Percentiles rank a stretch among this genome's conserved stretches.
Evolutionary conservation across 306 rosid species (phyloP).

Genomic region (Trichosanthes truncata): DNA sequence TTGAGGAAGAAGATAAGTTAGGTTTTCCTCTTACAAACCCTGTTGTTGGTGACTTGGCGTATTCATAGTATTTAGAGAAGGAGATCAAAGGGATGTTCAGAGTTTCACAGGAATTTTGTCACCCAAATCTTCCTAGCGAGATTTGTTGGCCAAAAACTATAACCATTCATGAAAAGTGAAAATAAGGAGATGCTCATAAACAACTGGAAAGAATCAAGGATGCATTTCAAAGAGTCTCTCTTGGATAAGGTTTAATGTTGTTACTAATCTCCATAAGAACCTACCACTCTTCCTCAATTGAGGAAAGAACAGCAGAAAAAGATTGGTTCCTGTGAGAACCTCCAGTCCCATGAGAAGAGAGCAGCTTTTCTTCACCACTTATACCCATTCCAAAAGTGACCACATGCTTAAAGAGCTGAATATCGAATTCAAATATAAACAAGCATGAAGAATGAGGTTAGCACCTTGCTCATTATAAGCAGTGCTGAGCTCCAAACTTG

Average conservation of each 20-base stretch:
- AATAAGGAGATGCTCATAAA: not conserved
- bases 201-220: not conserved
- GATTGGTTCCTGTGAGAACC: not conserved
- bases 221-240: not conserved
- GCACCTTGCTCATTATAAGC: not conserved
- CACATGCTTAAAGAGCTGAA: not conserved
- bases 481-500: not conserved
- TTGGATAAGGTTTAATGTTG: not conserved
- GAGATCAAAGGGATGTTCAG: not conserved
- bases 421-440: not conserved
- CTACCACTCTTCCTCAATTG: not conserved
- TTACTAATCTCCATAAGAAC: not conserved
- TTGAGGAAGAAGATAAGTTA: not conserved
- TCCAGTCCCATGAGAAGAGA: not conserved
- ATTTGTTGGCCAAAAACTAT: not conserved
- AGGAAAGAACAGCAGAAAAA: not conserved
- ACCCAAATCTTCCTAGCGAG: not conserved
- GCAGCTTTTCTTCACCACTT: not conserved
- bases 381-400: not conserved
- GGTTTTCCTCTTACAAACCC: not conserved
- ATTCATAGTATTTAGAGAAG: not conserved
- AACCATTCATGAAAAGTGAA: not conserved
- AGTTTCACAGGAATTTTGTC: not conserved
- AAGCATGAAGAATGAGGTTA: conserved; percentile 3
- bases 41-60: not conserved